phyloP scores from a whole-genome alignment of 2,329 filamentous ascomycete genomes.

The Scopulariopsis brevicaulis region DNA sequence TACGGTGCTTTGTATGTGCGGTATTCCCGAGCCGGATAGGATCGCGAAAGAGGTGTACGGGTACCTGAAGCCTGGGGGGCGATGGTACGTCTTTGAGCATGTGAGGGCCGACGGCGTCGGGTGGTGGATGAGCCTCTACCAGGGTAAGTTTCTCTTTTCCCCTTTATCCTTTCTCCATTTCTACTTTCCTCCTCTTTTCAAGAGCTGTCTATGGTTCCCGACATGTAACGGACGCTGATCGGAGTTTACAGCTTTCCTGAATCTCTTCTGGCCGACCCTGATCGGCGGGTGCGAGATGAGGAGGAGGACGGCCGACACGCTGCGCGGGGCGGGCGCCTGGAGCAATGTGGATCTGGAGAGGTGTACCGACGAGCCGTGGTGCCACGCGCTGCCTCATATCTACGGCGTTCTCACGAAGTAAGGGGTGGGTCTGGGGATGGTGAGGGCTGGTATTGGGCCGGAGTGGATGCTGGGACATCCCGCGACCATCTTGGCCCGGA shows the following conservation, averaged over 20 bases:
- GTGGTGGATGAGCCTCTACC: slow-evolving; percentile 31
- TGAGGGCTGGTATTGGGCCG: neutral
- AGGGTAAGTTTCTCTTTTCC: slow-evolving; percentile 29
- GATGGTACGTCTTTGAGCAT: slow-evolving; percentile 55
- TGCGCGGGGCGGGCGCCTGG: slow-evolving; percentile 40
- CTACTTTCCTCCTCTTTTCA: neutral
- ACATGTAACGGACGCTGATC: neutral
- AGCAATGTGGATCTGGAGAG: slow-evolving; percentile 32
- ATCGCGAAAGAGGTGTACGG: slow-evolving; percentile 44
- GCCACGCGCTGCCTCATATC: slow-evolving; percentile 33
- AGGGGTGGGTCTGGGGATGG: neutral
- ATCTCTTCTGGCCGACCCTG: slow-evolving; percentile 38
- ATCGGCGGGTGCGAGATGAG: slow-evolving; percentile 40
- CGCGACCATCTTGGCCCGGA: too few relatives aligned
- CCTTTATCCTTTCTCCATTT: neutral
- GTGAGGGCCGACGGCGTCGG: slow-evolving; percentile 29
- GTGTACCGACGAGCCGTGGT: slow-evolving; percentile 28
- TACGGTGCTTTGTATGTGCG: slow-evolving; percentile 50
- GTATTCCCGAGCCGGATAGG: slow-evolving; percentile 46
- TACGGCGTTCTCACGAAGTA: slow-evolving; percentile 41
- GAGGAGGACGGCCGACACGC: slow-evolving; percentile 31
- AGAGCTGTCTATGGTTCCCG: neutral
- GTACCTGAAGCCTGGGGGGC: slow-evolving; percentile 47
- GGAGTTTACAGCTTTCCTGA: slow-evolving; percentile 27
- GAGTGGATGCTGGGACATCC: too few relatives aligned